Evolutionary conservation across 192 early-diverging fungal genomes (phyloP), one percentile per base, ranked within the genome.

Genomic region (Mortierella claussenii): DNA sequence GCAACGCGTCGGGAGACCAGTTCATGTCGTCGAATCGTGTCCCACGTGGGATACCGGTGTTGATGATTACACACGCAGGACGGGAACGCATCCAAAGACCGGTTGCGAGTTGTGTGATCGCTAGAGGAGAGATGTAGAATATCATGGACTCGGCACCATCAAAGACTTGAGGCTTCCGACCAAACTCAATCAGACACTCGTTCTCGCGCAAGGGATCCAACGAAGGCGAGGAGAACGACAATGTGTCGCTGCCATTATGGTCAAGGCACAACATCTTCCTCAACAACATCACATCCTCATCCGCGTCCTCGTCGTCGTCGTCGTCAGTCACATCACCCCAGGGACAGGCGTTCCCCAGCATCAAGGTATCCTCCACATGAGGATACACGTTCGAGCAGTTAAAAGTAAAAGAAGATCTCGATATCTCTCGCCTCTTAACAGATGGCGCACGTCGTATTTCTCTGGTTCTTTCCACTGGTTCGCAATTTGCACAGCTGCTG

Each of bases 11-110:
- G 6, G 34, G 28, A 1, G 59, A 64, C 74, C 73, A 81, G 27
- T 66, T 49, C 55, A 78, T 64, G 28, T 81, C 80, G 28, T 81
- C 68, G 52, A 78, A 81, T 21, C 20, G 31, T 27, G 37, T 45
- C 2, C 55, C 34, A 20, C 61, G 64, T 7, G 68, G 64, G 42
- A 76, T 60, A 28, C 65, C 61, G 36, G 64, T 76, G 53, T 76
- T 66, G 32, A 76, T 76, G 47, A 76, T 67, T 34, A 76, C 65
- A 54, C 73, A 67, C 33, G 63, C 57, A 21, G 71, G 64, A 21
- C 57, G 52, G 12, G 71, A 61, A 3, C 71, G 28, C 4, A 58
- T 66, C 57, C 63, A 67, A 3, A 76, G 64, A 33, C 64, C 64
- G 0, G 52, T 7, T 27, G 64, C 55, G 4, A 76, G 58, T 50